Evolutionary conservation across 306 rosid species (phyloP), one percentile per base, ranked within the genome.

Genomic region (Dalbergia cultrata): DNA sequence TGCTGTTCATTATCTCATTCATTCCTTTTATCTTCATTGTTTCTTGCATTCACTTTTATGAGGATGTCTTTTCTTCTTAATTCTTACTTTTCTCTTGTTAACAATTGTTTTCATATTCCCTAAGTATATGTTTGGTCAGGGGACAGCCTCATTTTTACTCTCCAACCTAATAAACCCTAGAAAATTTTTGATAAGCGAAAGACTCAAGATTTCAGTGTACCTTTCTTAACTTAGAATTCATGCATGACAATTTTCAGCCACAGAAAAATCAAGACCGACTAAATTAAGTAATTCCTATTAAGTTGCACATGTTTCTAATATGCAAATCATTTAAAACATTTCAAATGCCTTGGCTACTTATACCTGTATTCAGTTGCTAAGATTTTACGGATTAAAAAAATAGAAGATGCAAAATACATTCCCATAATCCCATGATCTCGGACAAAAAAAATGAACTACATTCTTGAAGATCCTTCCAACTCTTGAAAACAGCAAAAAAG

Each of bases 391-490:
- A 95, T 95, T 84, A 95, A 86, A 74, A 95, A 98, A 84, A 67
- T n/a, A n/a, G 99, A 95, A 58, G 99, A 95, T 67, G 93, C 59
- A 64, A 95, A 95, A 83, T 95, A 93, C 97, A 91, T 93, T 86
- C 99, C 99, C 99, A 21, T 21, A 21, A 21, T 0, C 1, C 0
- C 1, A 95, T 95, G 57, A 95, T 93, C 88, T 93, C 99, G 1
- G 98, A 93, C 63, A 95, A 88, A 86, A 95, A 95, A 93, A 72
- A 95, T 26, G 92, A 63, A 95, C 98, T 19, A 95, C 98, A 56
- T 95, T 95, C 99, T 95, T 47, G 99, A 93, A 78, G 99, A 95
- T 87, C 99, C 99, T 95, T 77, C 99, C 98, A 76, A 91, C 98
- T 86, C 99, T 88, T 76, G 97, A 26, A 95, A 77, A 95, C 97